phyloP scores from a whole-genome alignment of 805 yeast genomes.

The Myxozyma melibiosi region DNA sequence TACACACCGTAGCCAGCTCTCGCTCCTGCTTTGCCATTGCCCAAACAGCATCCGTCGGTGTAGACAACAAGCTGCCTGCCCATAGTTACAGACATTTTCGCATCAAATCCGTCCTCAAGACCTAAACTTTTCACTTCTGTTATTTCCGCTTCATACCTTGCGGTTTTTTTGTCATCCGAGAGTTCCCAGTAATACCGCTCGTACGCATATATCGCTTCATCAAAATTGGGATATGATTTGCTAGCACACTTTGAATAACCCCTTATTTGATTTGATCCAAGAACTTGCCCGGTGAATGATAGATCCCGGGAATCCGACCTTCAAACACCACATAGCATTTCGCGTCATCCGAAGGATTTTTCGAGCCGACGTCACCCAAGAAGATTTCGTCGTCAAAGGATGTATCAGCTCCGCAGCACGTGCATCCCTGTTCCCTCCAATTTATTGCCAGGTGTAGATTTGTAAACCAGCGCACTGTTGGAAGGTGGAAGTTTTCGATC shows the following conservation, averaged over 20 bases:
- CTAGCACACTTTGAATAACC: no score
- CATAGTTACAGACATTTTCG: no score
- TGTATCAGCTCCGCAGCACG: no score
- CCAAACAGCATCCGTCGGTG: slow-evolving; percentile 77
- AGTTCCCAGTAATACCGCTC: no score
- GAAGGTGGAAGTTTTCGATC: background rate
- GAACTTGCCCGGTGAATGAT: slow-evolving; percentile 64
- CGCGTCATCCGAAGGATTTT: background rate
- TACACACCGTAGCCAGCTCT: slow-evolving; percentile 75
- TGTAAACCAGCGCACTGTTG: background rate
- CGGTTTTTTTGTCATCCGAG: no score
- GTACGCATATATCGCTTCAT: slow-evolving; percentile 51
- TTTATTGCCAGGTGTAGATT: background rate
- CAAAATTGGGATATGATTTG: slow-evolving; percentile 52
- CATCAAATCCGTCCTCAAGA: no score
- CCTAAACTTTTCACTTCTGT: no score
- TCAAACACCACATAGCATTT: slow-evolving; percentile 55
- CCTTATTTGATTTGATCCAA: slow-evolving; percentile 7
- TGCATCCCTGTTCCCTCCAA: background rate
- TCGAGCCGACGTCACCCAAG: background rate
- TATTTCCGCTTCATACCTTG: no score
- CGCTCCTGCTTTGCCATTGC: slow-evolving; percentile 54
- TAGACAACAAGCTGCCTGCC: slow-evolving; percentile 52
- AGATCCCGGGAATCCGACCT: slow-evolving; percentile 63
- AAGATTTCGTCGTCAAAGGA: slow-evolving; percentile 1